Evolutionary conservation across 176 grass and related monocot species (phyloP).

Genomic region (Oryza rufipogon): DNA sequence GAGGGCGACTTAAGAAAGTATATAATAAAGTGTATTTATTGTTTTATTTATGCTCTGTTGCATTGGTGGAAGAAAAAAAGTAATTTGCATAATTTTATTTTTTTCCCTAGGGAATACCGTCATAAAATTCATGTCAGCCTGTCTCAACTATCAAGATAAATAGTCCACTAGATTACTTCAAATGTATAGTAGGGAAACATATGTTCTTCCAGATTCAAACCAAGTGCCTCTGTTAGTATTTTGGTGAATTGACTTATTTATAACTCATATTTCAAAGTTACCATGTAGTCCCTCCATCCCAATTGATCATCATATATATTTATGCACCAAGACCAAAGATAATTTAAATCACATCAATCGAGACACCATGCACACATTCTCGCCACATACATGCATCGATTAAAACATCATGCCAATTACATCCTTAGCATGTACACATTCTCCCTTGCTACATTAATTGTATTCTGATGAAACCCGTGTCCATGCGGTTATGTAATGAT

Average conservation of each 20-base stretch:
- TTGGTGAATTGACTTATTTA: neutral
- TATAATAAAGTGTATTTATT: neutral
- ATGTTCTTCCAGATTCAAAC: slow-evolving; percentile 4
- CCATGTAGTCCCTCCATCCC: neutral
- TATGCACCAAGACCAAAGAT: no score
- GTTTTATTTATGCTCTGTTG: neutral
- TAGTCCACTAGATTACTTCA: neutral
- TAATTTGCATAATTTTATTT: neutral
- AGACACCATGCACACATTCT: no score
- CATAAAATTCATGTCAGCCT: neutral
- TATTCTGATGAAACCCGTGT: no score
- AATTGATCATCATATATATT: no score
- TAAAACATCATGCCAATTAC: no score
- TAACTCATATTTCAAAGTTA: neutral
- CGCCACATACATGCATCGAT: no score
- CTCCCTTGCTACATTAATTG: no score
- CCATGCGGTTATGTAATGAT: no score
- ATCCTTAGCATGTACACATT: no score
- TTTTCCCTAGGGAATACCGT: neutral
- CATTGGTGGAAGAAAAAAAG: neutral
- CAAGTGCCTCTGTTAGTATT: neutral
- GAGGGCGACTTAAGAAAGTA: neutral
- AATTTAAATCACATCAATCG: no score
- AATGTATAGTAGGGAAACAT: neutral
- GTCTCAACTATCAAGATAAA: neutral